A percentile compares a stretch with the other conserved stretches of the same genome.
phyloP scores from a whole-genome alignment of 306 rosid species.

The Casuarina glauca region DNA sequence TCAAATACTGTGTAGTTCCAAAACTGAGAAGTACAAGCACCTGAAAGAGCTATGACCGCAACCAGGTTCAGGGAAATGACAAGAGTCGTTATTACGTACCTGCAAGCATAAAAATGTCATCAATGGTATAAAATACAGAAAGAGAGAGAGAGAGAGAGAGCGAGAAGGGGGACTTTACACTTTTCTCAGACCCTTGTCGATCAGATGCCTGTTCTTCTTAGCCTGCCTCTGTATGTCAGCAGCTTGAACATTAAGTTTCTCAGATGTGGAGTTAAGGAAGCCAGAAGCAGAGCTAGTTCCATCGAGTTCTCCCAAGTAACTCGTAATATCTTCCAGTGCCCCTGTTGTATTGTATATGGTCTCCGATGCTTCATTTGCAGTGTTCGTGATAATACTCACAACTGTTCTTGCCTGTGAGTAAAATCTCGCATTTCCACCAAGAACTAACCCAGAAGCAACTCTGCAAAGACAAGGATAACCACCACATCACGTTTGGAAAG shows the following conservation, averaged over 20 bases:
- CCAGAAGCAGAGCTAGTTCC: constrained; percentile 19
- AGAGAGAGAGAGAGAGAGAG: constrained; percentile 7
- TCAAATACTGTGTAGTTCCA: neutral
- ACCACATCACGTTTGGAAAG: neutral
- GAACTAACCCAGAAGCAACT: constrained; percentile 54
- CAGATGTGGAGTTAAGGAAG: constrained; percentile 44
- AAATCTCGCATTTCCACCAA: constrained; percentile 56
- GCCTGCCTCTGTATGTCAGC: constrained; percentile 48
- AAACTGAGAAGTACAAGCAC: constrained; percentile 27
- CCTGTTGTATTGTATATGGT: constrained; percentile 56
- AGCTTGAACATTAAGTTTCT: constrained; percentile 42
- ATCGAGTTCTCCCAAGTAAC: constrained; percentile 33
- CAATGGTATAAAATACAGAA: neutral
- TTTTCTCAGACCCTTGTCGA: constrained; percentile 45
- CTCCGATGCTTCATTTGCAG: constrained; percentile 61
- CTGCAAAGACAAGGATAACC: constrained; percentile 23
- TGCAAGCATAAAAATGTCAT: constrained; percentile 36
- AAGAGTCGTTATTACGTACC: constrained; percentile 51
- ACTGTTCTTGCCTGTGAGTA: constrained; percentile 47
- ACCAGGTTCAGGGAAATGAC: constrained; percentile 49
- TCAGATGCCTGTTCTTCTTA: constrained; percentile 35
- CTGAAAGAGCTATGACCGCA: constrained; percentile 52
- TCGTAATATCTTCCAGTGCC: constrained; percentile 40
- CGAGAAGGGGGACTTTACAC: constrained; percentile 36
- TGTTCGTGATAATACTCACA: constrained; percentile 50